phyloP scores from a whole-genome alignment of 2,329 filamentous ascomycete genomes.

The Fonsecaea pugnacius region DNA sequence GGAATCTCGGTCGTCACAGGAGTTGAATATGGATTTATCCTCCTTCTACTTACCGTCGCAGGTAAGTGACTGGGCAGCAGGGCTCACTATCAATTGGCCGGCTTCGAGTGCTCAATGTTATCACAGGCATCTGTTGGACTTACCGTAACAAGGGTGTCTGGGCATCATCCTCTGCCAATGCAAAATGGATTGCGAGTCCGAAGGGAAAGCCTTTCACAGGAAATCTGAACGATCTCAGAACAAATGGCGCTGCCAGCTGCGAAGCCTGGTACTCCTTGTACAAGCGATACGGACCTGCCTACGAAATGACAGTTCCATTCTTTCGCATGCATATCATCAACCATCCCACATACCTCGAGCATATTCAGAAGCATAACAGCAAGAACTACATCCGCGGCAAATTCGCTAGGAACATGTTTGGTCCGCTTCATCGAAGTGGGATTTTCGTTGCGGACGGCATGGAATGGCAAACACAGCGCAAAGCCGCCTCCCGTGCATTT shows the following conservation, averaged over 20 bases:
- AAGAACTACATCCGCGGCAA: conserved; percentile 28
- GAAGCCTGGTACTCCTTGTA: conserved; percentile 29
- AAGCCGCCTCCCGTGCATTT: conserved; percentile 25
- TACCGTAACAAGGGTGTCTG: conserved; percentile 25
- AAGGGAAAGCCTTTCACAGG: conserved; percentile 24
- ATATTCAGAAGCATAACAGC: conserved; percentile 27
- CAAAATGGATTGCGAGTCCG: conserved; percentile 27
- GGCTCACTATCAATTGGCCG: no score
- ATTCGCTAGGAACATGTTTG: conserved; percentile 25
- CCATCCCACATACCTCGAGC: conserved; percentile 28
- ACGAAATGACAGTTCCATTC: conserved; percentile 29
- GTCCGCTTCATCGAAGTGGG: conserved; percentile 21
- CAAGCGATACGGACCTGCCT: conserved; percentile 23
- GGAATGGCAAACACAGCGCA: conserved; percentile 26
- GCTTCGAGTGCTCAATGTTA: conserved; percentile 1
- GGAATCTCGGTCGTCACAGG: conserved; percentile 5
- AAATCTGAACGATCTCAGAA: conserved; percentile 24
- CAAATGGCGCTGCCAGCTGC: conserved; percentile 27
- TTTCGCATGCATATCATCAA: conserved; percentile 31
- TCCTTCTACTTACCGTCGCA: conserved; percentile 7
- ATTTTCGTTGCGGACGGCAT: conserved; percentile 28
- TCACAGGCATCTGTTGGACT: conserved; percentile 30
- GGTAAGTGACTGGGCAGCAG: conserved; percentile 5
- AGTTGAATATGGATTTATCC: conserved; percentile 4
- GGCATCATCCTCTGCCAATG: conserved; percentile 24